phyloP scores from a whole-genome alignment of 495 filamentous ascomycete species.

The Trichoderma asperelloides region DNA sequence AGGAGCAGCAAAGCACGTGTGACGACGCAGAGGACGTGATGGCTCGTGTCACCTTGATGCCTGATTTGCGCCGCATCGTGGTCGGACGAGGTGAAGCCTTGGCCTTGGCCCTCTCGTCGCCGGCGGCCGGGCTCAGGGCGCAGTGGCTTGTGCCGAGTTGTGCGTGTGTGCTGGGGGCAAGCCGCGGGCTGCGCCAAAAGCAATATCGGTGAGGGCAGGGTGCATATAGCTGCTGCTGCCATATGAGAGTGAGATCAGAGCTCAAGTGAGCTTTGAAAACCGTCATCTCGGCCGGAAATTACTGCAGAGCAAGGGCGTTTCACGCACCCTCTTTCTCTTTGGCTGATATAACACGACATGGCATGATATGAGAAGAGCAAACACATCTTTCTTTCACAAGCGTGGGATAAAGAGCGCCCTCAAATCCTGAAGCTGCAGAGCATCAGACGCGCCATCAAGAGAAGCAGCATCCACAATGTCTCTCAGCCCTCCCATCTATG shows the following conservation, averaged over 20 bases:
- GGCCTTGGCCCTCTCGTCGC: no score
- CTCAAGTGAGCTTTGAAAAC: no score
- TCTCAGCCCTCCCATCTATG: constrained; percentile 7
- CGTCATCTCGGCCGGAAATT: no score
- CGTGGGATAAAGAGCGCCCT: background rate
- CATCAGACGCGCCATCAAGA: background rate
- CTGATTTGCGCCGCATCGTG: background rate
- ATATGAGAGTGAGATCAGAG: background rate
- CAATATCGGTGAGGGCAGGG: background rate
- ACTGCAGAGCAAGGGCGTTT: no score
- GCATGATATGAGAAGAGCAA: background rate
- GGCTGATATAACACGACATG: background rate
- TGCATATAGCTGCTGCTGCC: no score
- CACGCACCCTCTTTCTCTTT: background rate
- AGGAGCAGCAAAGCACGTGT: background rate
- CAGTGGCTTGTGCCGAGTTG: background rate
- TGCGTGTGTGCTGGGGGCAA: background rate
- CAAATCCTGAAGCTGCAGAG: background rate
- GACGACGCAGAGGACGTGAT: background rate
- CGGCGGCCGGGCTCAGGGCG: no score
- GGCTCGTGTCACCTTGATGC: constrained; percentile 8
- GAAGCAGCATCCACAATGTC: constrained; percentile 1
- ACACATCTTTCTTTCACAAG: background rate
- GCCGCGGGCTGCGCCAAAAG: background rate
- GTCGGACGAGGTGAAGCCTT: background rate